phyloP scores from a whole-genome alignment of 352 stramenopile species.

The Globisporangium spiculum region DNA sequence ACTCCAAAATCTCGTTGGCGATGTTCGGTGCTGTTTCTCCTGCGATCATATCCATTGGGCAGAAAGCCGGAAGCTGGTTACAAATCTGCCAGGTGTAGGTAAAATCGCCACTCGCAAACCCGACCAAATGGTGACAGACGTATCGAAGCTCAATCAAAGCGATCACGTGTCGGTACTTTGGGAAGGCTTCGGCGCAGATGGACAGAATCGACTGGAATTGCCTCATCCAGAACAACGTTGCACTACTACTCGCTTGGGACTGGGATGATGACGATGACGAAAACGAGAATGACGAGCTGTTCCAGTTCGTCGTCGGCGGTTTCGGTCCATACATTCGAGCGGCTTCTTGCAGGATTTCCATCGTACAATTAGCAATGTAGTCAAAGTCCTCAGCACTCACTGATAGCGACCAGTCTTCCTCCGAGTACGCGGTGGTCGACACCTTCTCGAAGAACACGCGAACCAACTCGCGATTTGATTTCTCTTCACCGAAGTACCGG shows the following conservation, averaged over 20 bases:
- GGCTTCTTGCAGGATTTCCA: slow-evolving; percentile 76
- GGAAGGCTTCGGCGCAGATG: slow-evolving; percentile 68
- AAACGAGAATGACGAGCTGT: slow-evolving; percentile 33
- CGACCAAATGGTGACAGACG: slow-evolving; percentile 74
- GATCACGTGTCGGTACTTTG: slow-evolving; percentile 57
- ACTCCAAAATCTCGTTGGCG: slow-evolving; percentile 75
- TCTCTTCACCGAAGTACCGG: slow-evolving; percentile 67
- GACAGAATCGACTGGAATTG: slow-evolving; percentile 75
- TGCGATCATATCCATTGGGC: slow-evolving; percentile 43
- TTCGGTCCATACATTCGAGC: slow-evolving; percentile 67
- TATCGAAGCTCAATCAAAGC: slow-evolving; percentile 80
- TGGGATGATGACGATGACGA: slow-evolving; percentile 38
- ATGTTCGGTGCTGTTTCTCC: slow-evolving; percentile 58
- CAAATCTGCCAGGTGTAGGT: slow-evolving; percentile 79
- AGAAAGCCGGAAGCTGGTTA: slow-evolving; percentile 51
- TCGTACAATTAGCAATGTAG: slow-evolving; percentile 55
- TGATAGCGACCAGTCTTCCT: slow-evolving; percentile 56
- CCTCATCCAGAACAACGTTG: slow-evolving; percentile 73
- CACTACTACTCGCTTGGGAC: slow-evolving; percentile 35
- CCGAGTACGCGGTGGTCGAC: slow-evolving; percentile 59
- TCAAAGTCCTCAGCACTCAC: slow-evolving; percentile 38
- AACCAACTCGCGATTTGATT: slow-evolving; percentile 67
- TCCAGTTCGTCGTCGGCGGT: slow-evolving; percentile 17
- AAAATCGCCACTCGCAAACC: slow-evolving; percentile 54
- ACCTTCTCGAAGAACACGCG: slow-evolving; percentile 82